These are phyloP conservation scores for Pinus tabuliformis DNA, from an alignment of 75 land plant genomes.

Conservation along the genomic window DNA sequence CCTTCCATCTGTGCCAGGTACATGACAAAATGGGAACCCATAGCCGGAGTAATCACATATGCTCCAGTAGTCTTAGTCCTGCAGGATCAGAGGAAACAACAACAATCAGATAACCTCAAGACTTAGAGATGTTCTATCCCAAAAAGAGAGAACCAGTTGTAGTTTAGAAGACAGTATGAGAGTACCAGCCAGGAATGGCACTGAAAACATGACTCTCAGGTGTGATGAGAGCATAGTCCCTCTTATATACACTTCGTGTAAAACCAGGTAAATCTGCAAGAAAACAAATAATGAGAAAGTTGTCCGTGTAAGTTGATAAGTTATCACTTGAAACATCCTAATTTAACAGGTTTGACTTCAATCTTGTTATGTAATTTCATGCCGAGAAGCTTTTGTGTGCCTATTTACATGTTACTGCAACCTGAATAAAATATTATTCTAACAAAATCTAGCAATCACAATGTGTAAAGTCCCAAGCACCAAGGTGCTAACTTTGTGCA, in stretches of 20 bases:
- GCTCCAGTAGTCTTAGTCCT: conserved; percentile 85
- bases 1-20: conserved; percentile 92
- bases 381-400: not conserved
- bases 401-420: not conserved
- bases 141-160: not conserved
- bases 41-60: conserved; percentile 84
- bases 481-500: too few relatives aligned
- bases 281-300: conserved; percentile 5
- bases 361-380: not conserved
- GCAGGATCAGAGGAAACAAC: conserved; percentile 14
- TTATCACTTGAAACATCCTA: not conserved
- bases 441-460: too few relatives aligned
- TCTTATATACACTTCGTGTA: conserved; percentile 83
- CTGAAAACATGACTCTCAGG: conserved; percentile 98
- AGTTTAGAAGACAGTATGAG: not conserved
- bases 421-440: not conserved
- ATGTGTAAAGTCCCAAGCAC: too few relatives aligned
- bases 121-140: not conserved
- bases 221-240: conserved; percentile 87
- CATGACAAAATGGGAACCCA: conserved; percentile 94
- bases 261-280: conserved; percentile 89
- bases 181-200: conserved; percentile 81
- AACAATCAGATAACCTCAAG: not conserved
- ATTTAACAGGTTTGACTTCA: not conserved
- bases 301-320: not conserved